Conservation (phyloP, 805 yeast genomes). For the Cyberlindnera galapagoensis region DNA sequence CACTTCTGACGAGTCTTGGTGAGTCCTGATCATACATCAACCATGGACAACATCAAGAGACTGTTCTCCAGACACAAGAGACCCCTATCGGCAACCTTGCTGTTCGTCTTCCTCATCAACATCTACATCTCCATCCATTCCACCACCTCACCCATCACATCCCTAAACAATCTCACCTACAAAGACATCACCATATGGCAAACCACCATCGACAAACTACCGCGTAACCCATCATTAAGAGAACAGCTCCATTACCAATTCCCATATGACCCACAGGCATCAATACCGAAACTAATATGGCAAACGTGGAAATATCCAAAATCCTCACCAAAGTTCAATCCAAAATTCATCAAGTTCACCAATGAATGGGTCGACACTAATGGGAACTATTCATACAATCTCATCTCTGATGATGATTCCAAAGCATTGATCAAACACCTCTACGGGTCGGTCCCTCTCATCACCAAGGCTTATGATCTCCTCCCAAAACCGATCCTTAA, state of each 20-base stretch:
- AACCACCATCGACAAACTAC: slow-evolving; percentile 5
- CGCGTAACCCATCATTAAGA: slow-evolving; percentile 26
- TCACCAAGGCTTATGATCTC: slow-evolving; percentile 62
- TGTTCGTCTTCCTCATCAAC: slow-evolving; percentile 4
- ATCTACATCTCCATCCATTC: slow-evolving; percentile 10
- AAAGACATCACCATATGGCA: slow-evolving; percentile 3
- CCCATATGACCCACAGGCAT: slow-evolving; percentile 62
- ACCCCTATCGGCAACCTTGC: no score
- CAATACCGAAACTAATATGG: slow-evolving; percentile 81
- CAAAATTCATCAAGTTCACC: slow-evolving; percentile 41
- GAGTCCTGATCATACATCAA: no score
- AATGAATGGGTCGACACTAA: slow-evolving; percentile 60
- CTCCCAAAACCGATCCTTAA: slow-evolving; percentile 77
- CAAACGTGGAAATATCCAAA: slow-evolving; percentile 85
- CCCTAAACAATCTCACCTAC: neutral
- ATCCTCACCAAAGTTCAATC: slow-evolving; percentile 51
- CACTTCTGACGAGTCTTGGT: no score
- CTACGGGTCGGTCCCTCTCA: slow-evolving; percentile 54
- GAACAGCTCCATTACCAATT: slow-evolving; percentile 63
- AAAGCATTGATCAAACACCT: slow-evolving; percentile 40
- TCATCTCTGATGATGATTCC: slow-evolving; percentile 66
- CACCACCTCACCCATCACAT: slow-evolving; percentile 1
- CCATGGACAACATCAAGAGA: no score
- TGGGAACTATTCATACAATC: slow-evolving; percentile 60
- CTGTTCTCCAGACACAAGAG: no score